phyloP scores from a whole-genome alignment of 306 rosid species.

The Sindora glabra region DNA sequence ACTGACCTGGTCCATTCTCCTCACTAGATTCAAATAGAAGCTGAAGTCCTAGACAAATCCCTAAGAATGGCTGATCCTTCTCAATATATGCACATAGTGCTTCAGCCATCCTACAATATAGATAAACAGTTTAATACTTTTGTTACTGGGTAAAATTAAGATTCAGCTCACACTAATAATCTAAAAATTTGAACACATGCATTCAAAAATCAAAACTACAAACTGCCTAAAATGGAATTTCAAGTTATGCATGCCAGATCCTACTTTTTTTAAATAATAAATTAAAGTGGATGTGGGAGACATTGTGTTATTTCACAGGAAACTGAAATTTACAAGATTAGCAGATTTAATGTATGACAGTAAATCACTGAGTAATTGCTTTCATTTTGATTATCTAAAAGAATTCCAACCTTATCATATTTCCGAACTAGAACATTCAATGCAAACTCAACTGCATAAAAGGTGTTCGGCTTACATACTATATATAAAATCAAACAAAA shows the following conservation, averaged over 20 bases:
- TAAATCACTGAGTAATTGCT: background rate
- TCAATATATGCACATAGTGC: slow-evolving; percentile 77
- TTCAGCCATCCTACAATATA: slow-evolving; percentile 73
- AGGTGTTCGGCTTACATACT: background rate
- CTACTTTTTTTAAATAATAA: background rate
- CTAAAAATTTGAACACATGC: background rate
- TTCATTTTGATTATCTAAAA: background rate
- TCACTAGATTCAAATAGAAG: slow-evolving; percentile 87
- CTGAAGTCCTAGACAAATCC: slow-evolving; percentile 97
- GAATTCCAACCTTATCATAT: background rate
- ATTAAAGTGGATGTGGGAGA: background rate
- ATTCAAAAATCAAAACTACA: background rate
- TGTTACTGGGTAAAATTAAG: background rate
- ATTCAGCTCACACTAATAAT: background rate
- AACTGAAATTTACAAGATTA: background rate
- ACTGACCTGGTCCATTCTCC: slow-evolving; percentile 84
- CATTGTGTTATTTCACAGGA: background rate
- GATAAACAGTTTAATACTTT: background rate
- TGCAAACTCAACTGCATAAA: background rate
- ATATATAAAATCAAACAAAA: background rate
- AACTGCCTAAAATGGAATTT: background rate
- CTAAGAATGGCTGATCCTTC: slow-evolving; percentile 81
- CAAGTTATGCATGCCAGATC: background rate
- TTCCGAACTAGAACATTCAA: background rate
- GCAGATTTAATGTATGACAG: background rate